Percentiles rank a stretch among this genome's conserved stretches.
Evolutionary conservation across 2,329 filamentous ascomycete species (phyloP).

Genomic region (Nectriaceae sp.): DNA sequence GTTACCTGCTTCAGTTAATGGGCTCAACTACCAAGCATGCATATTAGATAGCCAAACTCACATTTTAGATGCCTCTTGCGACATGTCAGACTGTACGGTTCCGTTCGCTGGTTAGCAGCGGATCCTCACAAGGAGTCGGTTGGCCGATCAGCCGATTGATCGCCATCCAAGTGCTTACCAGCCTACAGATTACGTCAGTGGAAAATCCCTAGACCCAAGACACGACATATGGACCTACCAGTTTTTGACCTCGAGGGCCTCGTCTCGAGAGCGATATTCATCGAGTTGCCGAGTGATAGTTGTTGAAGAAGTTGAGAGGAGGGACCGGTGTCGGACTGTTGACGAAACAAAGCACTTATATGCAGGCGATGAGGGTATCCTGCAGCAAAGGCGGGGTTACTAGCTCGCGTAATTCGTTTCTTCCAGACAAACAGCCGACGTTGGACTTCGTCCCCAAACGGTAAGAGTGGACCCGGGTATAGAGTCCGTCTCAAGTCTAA

Average conservation of each 20-base stretch:
- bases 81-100: not conserved
- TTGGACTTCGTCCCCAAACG: too few relatives aligned
- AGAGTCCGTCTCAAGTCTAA: too few relatives aligned
- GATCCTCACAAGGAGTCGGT: not conserved
- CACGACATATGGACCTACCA: not conserved
- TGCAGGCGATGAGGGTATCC: not conserved
- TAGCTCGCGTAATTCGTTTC: not conserved
- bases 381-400: not conserved
- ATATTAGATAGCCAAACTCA: not conserved
- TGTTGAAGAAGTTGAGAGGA: not conserved
- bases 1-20: not conserved
- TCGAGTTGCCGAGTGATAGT: not conserved
- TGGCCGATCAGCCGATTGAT: not conserved
- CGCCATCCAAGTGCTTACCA: not conserved
- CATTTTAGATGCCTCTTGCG: not conserved
- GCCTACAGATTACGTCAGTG: not conserved
- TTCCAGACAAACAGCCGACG: too few relatives aligned
- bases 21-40: not conserved
- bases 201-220: not conserved
- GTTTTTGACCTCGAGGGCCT: not conserved
- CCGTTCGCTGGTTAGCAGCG: not conserved
- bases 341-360: not conserved
- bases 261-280: not conserved
- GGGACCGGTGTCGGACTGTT: not conserved
- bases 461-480: too few relatives aligned